A percentile compares a stretch with the other conserved stretches of the same genome.
Conservation (phyloP, 495 filamentous ascomycete genomes). For the Schizothecium vesticola region DNA sequence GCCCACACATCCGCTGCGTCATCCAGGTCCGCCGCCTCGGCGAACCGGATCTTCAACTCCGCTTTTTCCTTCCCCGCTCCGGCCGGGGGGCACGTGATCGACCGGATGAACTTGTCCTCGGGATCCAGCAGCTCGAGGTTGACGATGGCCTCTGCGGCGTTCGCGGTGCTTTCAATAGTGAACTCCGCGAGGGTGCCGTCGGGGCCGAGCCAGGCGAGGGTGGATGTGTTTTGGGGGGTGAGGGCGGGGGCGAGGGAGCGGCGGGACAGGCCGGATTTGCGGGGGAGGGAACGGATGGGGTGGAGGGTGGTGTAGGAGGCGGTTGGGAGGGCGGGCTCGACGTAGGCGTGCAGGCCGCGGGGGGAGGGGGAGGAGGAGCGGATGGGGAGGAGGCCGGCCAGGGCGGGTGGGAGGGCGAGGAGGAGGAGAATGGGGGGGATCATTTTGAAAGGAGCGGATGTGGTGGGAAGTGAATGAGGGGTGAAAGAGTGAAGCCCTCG, state of each 20-base stretch:
- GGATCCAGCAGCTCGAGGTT: slow-evolving; percentile 19
- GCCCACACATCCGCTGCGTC: slow-evolving; percentile 18
- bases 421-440: not conserved
- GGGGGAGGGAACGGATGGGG: slow-evolving; percentile 7
- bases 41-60: slow-evolving; percentile 8
- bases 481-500: no score
- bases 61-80: not conserved
- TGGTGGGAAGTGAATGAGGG: no score
- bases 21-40: slow-evolving; percentile 14
- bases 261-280: slow-evolving; percentile 9
- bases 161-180: slow-evolving; percentile 6
- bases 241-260: slow-evolving; percentile 5
- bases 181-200: slow-evolving; percentile 18
- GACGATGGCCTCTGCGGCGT: slow-evolving; percentile 12
- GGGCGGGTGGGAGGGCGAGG: not conserved
- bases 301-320: slow-evolving; percentile 2
- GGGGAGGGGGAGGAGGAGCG: not conserved
- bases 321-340: not conserved
- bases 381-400: not conserved
- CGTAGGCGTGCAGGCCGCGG: not conserved
- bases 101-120: slow-evolving; percentile 6
- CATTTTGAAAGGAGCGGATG: not conserved
- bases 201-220: slow-evolving; percentile 14
- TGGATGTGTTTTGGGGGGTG: slow-evolving; percentile 1
- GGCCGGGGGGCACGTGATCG: slow-evolving; percentile 8